phyloP scores from a whole-genome alignment of 2,329 filamentous ascomycete genomes.

The Arachnomyces sp. region DNA sequence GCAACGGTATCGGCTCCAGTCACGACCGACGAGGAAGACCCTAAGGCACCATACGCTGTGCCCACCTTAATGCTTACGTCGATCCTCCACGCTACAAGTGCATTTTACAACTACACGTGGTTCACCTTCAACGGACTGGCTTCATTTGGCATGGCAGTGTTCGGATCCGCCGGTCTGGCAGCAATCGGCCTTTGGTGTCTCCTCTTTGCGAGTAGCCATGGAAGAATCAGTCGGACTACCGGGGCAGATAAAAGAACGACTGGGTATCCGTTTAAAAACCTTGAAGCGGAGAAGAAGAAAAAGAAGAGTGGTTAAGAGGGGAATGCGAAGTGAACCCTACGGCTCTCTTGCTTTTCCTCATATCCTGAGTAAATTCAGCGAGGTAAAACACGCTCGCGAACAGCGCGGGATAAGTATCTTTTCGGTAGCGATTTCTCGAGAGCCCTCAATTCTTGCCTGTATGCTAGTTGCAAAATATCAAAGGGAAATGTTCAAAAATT shows the following conservation, averaged over 20 bases:
- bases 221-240: constrained; percentile 53
- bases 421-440: too few species aligned
- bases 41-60: constrained; percentile 54
- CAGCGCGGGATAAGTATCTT: too few species aligned
- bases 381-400: too few species aligned
- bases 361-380: too few species aligned
- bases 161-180: constrained; percentile 50
- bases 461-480: too few species aligned
- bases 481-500: too few species aligned
- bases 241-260: constrained; percentile 59
- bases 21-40: constrained; percentile 35
- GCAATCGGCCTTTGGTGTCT: constrained; percentile 58
- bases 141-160: constrained; percentile 53
- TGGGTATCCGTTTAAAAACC: constrained; percentile 58
- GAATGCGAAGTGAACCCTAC: not conserved
- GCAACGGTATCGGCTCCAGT: constrained; percentile 37
- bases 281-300: constrained; percentile 46
- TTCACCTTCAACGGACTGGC: constrained; percentile 50
- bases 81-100: constrained; percentile 54
- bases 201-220: constrained; percentile 49
- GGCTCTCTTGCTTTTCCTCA: not conserved
- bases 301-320: constrained; percentile 19
- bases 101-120: constrained; percentile 61
- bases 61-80: constrained; percentile 60
- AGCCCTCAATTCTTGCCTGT: too few species aligned